Evolutionary conservation across 2,329 filamentous ascomycete genomes (phyloP), one percentile per base, ranked within the genome.

Genomic region (Fusarium napiforme): DNA sequence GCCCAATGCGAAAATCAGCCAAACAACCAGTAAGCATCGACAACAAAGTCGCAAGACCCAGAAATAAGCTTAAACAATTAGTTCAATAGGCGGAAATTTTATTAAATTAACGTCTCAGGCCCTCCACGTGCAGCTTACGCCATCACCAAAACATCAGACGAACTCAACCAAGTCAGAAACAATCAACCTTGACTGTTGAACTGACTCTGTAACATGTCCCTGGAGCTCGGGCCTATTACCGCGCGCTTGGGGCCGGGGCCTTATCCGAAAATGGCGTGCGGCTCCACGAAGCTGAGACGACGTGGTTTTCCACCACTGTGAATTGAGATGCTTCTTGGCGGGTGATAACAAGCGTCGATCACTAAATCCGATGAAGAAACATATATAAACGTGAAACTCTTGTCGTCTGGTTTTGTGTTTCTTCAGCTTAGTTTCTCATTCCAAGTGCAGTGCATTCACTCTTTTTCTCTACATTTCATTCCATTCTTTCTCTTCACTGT

Each of bases 401-500:
- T 16, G 28, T 14, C 26, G 12, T 39, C n/a, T 23, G 4, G 30
- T 64, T 12, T 68, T 6, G 53, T 23, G 45, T 61, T 37, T 64
- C 55, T 57, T 70, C 72, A 75, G 66, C 73, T 71, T 57, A 64
- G 58, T 63, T 73, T 71, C 64, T 46, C 47, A 57, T 73, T 45
- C 47, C 56, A 71, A 69, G 66, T 55, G 50, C 66, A 71, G 66
- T 55, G 47, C 64, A 71, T 62, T 62, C 64, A 60, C 55, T 71
- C 47, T 39, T 69, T 61, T 55, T 61, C 26, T 36, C 62, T 64
- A 59, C 60, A 40, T 67, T 60, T 47, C 18, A 40, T 69, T 74
- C 66, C 63, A 62, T 77, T 77, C 75, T 32, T 77, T 68, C 47
- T 68, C 77, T 78, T 78, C 76, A 77, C 77, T 75, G 76, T 75